Base-by-base conservation (phyloP, 2,329 filamentous ascomycete species). In the Aspergillus sp. region DNA sequence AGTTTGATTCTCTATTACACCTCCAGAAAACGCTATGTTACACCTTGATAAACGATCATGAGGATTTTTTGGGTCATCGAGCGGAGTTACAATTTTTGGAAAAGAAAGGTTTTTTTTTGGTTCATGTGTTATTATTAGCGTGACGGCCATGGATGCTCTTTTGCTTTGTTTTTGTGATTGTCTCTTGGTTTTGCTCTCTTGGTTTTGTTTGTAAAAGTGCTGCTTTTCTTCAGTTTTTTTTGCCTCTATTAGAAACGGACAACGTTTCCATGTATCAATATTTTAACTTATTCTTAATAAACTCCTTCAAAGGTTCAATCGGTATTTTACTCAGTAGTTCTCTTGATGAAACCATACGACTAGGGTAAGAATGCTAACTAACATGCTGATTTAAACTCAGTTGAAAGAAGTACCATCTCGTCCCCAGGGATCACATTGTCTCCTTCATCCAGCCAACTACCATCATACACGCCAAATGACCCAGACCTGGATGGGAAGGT, bases 341-440 rank as follows among this genome's bases (percentile, higher is more conserved):
- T 28, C 28, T 50, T 50, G 8, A 23, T 50, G 28, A 15, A 50
- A 31, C 48, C 4, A n/a, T 23, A 54, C 9, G 52, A 25, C 28
- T 54, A 2, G 4, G 25, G 25, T 28, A 28, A 41, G 15, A 15
- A 41, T 41, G 11, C 15, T 41, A 41, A 8, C 15, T 41, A 41
- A 8, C 13, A 41, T 41, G 11, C 11, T 41, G 34, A 8, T 41
- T 15, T 41, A 15, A 41, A 6, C 34, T 41, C 15, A 13, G 46
- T 43, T 7, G 51, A 51, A 17, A 63, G 38, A 57, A 60, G 57
- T 13, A 60, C 48, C 30, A 63, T 50, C 38, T 63, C 57, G 22
- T 63, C 60, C 22, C 19, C 45, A 22, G 31, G 45, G n/a, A n/a
- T 25, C 22, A 41, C 30, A 19, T 48, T 28, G 6, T 52, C 55